Evolutionary conservation across 306 rosid species (phyloP), one percentile per base, ranked within the genome.

Genomic region (Malus sieversii): DNA sequence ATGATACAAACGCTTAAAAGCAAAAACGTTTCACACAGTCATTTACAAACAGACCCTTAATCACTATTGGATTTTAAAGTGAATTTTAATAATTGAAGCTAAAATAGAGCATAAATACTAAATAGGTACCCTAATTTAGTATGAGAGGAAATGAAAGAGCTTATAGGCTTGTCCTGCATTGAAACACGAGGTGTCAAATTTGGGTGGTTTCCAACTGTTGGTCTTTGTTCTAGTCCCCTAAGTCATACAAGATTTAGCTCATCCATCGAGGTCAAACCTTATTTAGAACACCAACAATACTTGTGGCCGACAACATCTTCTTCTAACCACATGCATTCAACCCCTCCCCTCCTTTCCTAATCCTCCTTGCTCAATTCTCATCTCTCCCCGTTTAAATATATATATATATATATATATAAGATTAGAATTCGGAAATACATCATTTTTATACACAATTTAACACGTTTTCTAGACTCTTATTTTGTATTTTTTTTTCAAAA

Each of bases 261-360:
- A 5, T 58, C 75, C 62, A 76, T 78, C 78, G 80, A 84, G 90
- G 97, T 86, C 91, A 90, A 79, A 80, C 70, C 75, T 73, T 77
- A 78, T 74, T 16, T 57, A 62, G 10, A 62, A 42, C 70, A 77
- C 81, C 80, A 51, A 73, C 82, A 70, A 29, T 76, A 32, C 70
- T 66, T 23, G 74, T 88, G 90, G 93, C 92, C 93, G 97, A 92
- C 97, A 86, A 67, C 70, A 63, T 83, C 77, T 74, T 83, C 77
- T 74, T 81, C 59, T 55, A 75, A 32, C 51, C 88, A 84, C 86
- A 88, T 84, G 85, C 78, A 78, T 66, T 48, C 55, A 48, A 76
- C 35, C 77, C 33, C 15, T 72, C 72, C 85, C 82, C 63, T 81
- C 77, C 45, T 13, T 35, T 3, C 9, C 70, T 25, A 60, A 57